Percentiles rank a stretch among this genome's conserved stretches.
Evolutionary conservation across 2,329 filamentous ascomycete genomes (phyloP).

Genomic region (Fusarium sarcochroum): DNA sequence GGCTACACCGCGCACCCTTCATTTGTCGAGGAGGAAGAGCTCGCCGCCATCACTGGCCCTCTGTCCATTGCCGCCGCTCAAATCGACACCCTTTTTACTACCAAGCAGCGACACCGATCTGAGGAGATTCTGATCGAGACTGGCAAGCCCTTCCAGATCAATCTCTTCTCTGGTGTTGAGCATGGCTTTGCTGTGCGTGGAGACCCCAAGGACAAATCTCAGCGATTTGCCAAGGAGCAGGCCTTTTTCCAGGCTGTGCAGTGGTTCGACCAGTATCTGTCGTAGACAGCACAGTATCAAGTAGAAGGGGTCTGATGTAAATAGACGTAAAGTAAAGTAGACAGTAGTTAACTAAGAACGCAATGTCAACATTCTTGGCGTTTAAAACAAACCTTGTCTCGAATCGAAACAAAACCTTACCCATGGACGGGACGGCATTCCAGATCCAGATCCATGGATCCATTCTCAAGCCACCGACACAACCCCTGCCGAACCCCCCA

Average conservation of each 20-base stretch:
- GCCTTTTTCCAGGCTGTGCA: slow-evolving; percentile 81
- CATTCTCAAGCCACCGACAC: slow-evolving; percentile 37
- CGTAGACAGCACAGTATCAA: background rate
- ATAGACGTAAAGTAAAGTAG: background rate
- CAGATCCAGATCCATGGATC: slow-evolving; percentile 30
- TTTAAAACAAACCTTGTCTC: slow-evolving; percentile 21
- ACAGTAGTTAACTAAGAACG: background rate
- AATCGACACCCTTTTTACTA: slow-evolving; percentile 71
- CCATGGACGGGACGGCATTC: slow-evolving; percentile 8
- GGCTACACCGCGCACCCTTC: slow-evolving; percentile 77
- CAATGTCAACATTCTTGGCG: background rate
- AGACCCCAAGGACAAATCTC: slow-evolving; percentile 64
- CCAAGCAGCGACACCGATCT: slow-evolving; percentile 67
- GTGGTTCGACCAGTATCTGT: slow-evolving; percentile 75
- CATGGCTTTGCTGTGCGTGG: slow-evolving; percentile 83
- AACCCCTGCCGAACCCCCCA: slow-evolving; percentile 15
- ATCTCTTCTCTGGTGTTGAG: slow-evolving; percentile 75
- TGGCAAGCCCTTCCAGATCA: slow-evolving; percentile 74
- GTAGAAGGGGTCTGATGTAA: slow-evolving; percentile 3
- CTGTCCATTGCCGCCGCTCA: slow-evolving; percentile 75
- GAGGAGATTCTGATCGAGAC: slow-evolving; percentile 71
- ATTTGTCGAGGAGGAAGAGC: slow-evolving; percentile 71
- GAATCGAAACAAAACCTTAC: slow-evolving; percentile 14
- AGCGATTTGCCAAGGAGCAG: slow-evolving; percentile 81
- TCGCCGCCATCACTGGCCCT: slow-evolving; percentile 69